These are phyloP conservation scores for Laetiporus sulphureus DNA, from an alignment of 1,284 basidiomycete species.

Conservation along the genomic window DNA sequence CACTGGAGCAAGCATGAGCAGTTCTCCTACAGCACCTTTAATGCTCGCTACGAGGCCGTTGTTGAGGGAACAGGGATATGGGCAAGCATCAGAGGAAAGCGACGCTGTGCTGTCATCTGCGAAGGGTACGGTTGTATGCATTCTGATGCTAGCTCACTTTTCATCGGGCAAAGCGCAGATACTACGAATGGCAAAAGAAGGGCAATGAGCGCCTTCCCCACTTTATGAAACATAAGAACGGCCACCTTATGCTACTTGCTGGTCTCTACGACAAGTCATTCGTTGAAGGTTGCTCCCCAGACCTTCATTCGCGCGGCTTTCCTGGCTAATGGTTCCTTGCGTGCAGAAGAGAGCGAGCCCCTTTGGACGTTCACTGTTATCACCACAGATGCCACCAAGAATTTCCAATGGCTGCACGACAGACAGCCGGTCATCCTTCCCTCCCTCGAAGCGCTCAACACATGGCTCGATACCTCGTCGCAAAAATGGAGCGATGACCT, in stretches of 20 bases:
- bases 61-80: constrained; percentile 63
- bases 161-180: constrained; percentile 38
- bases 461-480: constrained; percentile 77
- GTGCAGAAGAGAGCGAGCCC: constrained; percentile 48
- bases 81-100: constrained; percentile 71
- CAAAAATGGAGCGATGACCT: constrained; percentile 57
- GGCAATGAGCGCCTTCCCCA: constrained; percentile 75
- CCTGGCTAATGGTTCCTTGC: too few relatives aligned
- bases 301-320: constrained; percentile 4
- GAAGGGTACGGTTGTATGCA: constrained; percentile 61
- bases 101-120: constrained; percentile 74
- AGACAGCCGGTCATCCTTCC: constrained; percentile 88
- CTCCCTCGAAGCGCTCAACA: constrained; percentile 48
- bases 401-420: constrained; percentile 81
- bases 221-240: constrained; percentile 68
- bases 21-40: constrained; percentile 75
- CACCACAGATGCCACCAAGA: constrained; percentile 69
- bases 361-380: constrained; percentile 87
- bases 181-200: constrained; percentile 89
- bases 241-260: constrained; percentile 77
- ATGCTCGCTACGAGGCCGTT: constrained; percentile 83
- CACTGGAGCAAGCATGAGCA: constrained; percentile 78
- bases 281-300: constrained; percentile 44
- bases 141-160: too few relatives aligned
- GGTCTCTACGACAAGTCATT: constrained; percentile 79